Evolutionary conservation across 768 basidiomycete species (phyloP).

Genomic region (Agrocybe pediades): DNA sequence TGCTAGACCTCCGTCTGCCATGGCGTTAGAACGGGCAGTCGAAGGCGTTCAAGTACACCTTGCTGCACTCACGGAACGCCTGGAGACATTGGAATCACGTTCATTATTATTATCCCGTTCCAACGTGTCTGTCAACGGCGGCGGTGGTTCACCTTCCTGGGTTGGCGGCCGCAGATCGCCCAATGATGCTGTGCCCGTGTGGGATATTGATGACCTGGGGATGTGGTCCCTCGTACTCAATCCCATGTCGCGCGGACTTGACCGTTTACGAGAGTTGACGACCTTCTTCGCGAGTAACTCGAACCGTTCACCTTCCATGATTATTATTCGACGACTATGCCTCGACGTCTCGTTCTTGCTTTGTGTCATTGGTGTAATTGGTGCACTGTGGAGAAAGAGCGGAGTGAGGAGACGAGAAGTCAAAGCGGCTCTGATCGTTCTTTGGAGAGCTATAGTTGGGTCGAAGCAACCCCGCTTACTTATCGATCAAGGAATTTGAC

Average conservation of each 20-base stretch:
- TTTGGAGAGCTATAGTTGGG: constrained; percentile 76
- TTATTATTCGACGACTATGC: constrained; percentile 73
- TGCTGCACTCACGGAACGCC: constrained; percentile 78
- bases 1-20: constrained; percentile 46
- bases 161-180: constrained; percentile 42
- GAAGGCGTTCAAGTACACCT: constrained; percentile 82
- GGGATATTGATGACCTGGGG: constrained; percentile 82
- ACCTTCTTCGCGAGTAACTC: constrained; percentile 62
- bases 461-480: constrained; percentile 43
- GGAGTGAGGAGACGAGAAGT: constrained; percentile 73
- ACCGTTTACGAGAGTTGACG: constrained; percentile 49
- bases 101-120: constrained; percentile 42
- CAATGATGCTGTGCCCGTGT: constrained; percentile 37
- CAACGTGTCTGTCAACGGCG: constrained; percentile 37
- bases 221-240: constrained; percentile 78
- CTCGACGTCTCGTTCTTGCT: constrained; percentile 79
- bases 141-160: constrained; percentile 40
- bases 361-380: constrained; percentile 59
- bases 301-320: constrained; percentile 62
- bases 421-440: constrained; percentile 56
- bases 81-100: constrained; percentile 67
- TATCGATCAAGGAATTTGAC: constrained; percentile 52
- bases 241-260: constrained; percentile 57
- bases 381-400: constrained; percentile 65
- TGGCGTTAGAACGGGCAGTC: constrained; percentile 71